Conservation (phyloP, 2,329 filamentous ascomycete species). For the Fusarium acutatum region DNA sequence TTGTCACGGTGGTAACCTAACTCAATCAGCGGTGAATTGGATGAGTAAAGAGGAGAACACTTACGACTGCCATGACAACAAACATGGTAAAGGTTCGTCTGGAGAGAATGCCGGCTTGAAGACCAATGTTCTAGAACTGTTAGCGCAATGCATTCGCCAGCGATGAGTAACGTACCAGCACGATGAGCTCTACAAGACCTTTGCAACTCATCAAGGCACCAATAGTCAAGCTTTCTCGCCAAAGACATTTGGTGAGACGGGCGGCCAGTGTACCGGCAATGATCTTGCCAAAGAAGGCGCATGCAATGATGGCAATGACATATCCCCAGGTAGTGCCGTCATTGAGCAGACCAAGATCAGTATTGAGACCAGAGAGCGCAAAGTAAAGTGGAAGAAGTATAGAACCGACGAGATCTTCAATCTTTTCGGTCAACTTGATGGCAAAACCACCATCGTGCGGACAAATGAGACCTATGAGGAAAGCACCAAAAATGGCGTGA, state of each 20-base stretch:
- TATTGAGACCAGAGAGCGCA: slow-evolving; percentile 88
- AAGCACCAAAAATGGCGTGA: slow-evolving; percentile 93
- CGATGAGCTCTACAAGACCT: slow-evolving; percentile 91
- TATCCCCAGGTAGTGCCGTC: slow-evolving; percentile 89
- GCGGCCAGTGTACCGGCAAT: slow-evolving; percentile 83
- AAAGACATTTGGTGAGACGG: slow-evolving; percentile 73
- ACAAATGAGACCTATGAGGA: slow-evolving; percentile 87
- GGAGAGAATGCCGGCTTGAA: slow-evolving; percentile 84
- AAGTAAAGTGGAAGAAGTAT: slow-evolving; percentile 93
- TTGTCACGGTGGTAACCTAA: slow-evolving; percentile 78
- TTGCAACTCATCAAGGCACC: slow-evolving; percentile 97
- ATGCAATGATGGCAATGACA: slow-evolving; percentile 80
- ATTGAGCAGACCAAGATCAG: slow-evolving; percentile 84
- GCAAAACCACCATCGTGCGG: slow-evolving; percentile 90
- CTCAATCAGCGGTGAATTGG: neutral
- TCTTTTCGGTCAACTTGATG: slow-evolving; percentile 91
- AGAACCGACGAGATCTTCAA: slow-evolving; percentile 87
- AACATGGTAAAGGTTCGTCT: slow-evolving; percentile 90
- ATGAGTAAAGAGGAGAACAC: neutral
- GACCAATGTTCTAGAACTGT: slow-evolving; percentile 69
- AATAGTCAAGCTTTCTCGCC: slow-evolving; percentile 90
- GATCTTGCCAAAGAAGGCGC: slow-evolving; percentile 88
- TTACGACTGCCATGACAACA: slow-evolving; percentile 84
- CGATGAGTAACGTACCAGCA: slow-evolving; percentile 68
- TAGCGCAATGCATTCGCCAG: neutral